Evolutionary conservation across 2,329 filamentous ascomycete genomes (phyloP).

Genomic region (Simplicillium sp.): DNA sequence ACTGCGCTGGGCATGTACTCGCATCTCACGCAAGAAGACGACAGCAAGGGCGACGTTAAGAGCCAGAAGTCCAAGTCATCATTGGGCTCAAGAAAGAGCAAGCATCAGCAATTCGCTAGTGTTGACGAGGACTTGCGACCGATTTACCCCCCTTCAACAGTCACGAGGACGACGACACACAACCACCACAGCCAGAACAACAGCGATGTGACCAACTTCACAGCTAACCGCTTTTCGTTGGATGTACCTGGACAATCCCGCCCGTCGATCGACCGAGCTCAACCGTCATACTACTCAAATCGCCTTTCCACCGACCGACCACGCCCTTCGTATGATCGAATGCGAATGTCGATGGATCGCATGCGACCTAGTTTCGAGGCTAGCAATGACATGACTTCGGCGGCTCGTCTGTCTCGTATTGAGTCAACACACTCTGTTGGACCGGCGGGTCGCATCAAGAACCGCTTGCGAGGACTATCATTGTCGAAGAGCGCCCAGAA

Average conservation of each 20-base stretch:
- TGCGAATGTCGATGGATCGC: slow-evolving; percentile 79
- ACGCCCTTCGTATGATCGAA: slow-evolving; percentile 79
- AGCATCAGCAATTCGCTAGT: slow-evolving; percentile 50
- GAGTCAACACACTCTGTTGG: slow-evolving; percentile 57
- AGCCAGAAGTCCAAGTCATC: slow-evolving; percentile 43
- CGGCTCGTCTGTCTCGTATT: slow-evolving; percentile 72
- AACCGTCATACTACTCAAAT: slow-evolving; percentile 83
- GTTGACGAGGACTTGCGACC: slow-evolving; percentile 82
- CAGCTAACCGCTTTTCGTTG: slow-evolving; percentile 52
- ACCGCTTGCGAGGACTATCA: slow-evolving; percentile 32
- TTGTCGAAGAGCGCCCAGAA: slow-evolving; percentile 29
- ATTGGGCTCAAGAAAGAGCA: slow-evolving; percentile 46
- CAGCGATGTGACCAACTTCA: slow-evolving; percentile 90
- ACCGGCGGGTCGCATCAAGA: slow-evolving; percentile 18
- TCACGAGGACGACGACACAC: slow-evolving; percentile 63
- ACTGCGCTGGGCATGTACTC: slow-evolving; percentile 74
- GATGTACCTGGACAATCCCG: slow-evolving; percentile 35
- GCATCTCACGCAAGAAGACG: slow-evolving; percentile 40
- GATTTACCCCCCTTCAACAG: slow-evolving; percentile 87
- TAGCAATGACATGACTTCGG: slow-evolving; percentile 84
- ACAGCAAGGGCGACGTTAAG: slow-evolving; percentile 19
- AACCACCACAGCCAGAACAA: slow-evolving; percentile 80
- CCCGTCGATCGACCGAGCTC: slow-evolving; percentile 56
- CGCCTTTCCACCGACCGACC: slow-evolving; percentile 60
- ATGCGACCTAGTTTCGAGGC: slow-evolving; percentile 76